Evolutionary conservation across 2,329 filamentous ascomycete species (phyloP).

Genomic region (Talaromyces verruculosus): DNA sequence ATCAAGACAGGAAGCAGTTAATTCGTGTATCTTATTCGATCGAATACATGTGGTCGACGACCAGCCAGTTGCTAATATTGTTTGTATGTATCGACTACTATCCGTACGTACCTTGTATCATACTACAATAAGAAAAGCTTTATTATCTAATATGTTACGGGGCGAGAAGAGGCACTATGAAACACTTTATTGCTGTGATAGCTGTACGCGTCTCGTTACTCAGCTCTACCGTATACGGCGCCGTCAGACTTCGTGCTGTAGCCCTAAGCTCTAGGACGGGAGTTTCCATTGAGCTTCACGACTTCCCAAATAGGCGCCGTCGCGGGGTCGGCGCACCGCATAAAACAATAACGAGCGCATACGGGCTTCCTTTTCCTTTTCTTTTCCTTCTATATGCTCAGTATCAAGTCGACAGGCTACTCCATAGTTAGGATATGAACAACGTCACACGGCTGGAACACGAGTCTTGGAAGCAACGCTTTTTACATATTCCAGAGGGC

Average conservation of each 20-base stretch:
- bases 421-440: not conserved
- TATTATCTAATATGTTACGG: no score
- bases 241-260: no score
- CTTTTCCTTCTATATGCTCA: not conserved
- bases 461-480: no score
- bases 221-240: no score
- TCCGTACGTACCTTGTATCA: slow-evolving; percentile 2
- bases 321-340: not conserved
- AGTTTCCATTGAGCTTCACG: no score
- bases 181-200: no score
- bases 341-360: not conserved
- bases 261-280: no score
- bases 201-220: no score
- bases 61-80: slow-evolving; percentile 9
- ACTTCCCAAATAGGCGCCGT: no score
- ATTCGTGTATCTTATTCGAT: slow-evolving; percentile 22
- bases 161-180: no score
- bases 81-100: slow-evolving; percentile 20
- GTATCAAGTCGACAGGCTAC: not conserved
- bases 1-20: slow-evolving; percentile 3
- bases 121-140: not conserved
- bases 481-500: no score
- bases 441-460: no score
- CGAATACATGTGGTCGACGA: not conserved
- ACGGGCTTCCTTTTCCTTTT: not conserved